phyloP scores from a whole-genome alignment of 495 filamentous ascomycete species.

The Glonium stellatum region DNA sequence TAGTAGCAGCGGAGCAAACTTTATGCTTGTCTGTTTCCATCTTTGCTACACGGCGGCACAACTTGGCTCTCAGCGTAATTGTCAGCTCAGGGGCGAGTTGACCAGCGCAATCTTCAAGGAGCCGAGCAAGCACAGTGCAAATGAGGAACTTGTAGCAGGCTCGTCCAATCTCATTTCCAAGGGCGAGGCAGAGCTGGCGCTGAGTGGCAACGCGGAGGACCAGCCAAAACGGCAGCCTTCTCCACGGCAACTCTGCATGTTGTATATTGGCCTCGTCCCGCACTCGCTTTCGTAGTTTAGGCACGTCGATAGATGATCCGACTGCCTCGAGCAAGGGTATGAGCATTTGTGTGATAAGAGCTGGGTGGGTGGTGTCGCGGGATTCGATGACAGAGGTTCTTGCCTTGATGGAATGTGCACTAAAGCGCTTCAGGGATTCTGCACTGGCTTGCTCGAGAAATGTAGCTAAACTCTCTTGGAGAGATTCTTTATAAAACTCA shows the following conservation, averaged over 20 bases:
- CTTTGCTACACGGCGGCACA: constrained; percentile 54
- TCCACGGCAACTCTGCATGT: constrained; percentile 45
- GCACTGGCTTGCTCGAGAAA: constrained; percentile 52
- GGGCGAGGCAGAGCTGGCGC: constrained; percentile 39
- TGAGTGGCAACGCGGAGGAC: constrained; percentile 48
- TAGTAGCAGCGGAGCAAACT: background rate
- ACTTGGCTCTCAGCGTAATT: constrained; percentile 43
- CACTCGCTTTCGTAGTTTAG: constrained; percentile 45
- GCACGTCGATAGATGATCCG: constrained; percentile 34
- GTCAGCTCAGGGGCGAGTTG: constrained; percentile 28
- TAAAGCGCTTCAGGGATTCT: constrained; percentile 47
- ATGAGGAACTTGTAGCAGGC: constrained; percentile 51
- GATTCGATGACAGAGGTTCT: constrained; percentile 39
- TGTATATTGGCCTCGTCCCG: constrained; percentile 46
- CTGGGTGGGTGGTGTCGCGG: constrained; percentile 47
- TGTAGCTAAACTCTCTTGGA: constrained; percentile 41
- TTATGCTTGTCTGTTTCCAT: constrained; percentile 39
- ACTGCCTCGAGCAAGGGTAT: constrained; percentile 48
- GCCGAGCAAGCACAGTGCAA: constrained; percentile 36
- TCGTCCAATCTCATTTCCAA: constrained; percentile 42
- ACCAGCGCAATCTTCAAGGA: constrained; percentile 37
- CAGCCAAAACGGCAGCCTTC: constrained; percentile 50
- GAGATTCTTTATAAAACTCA: constrained; percentile 37
- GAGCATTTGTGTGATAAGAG: constrained; percentile 47
- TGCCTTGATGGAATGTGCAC: constrained; percentile 43